Evolutionary conservation across 768 basidiomycete genomes (phyloP), one percentile per base, ranked within the genome.

Genomic region (Boletellus ananas): DNA sequence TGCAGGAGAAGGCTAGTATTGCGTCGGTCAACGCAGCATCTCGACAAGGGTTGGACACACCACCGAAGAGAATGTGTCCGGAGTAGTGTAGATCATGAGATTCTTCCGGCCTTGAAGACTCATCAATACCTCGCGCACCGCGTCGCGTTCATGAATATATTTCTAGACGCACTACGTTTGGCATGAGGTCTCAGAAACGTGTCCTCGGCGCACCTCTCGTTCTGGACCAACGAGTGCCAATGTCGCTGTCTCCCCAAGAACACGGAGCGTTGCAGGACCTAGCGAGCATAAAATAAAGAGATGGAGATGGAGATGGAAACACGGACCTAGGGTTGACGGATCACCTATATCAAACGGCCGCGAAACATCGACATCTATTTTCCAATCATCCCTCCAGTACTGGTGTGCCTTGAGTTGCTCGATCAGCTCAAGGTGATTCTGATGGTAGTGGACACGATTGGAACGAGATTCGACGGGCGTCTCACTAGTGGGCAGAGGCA

Each of bases 381-480:
- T 71, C 85, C 85, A 89, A 21, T 79, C 81, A 2, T 76, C 68
- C 54, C 79, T 76, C 90, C 90, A 92, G 59, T 90, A 90, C 56
- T 92, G 90, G 45, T 70, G 73, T 4, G 71, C 65, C 55, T 77
- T 78, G 21, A 92, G 65, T 8, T 74, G 75, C 61, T 90, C 87
- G n/a, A 87, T 72, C 36, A 75, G 72, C 47, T 73, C 71, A n/a
- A 79, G 68, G 61, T 79, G 73, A 38, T 20, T 55, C 13, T 36
- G 35, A 14, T 51, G 51, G 25, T 50, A 12, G 18, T 43, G 36
- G 25, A 41, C 11, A 37, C 41, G 56, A 34, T 40, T 39, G 12
- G 29, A 23, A n/a, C 17, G 10, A 7, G 13, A n/a, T 18, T 54
- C 51, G 0, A 37, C 45, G 0, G 48, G 29, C 4, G 11, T 16